Percentiles rank a stretch among this genome's conserved stretches.
Conservation (phyloP, 2,329 filamentous ascomycete genomes). For the Knufia fluminis region DNA sequence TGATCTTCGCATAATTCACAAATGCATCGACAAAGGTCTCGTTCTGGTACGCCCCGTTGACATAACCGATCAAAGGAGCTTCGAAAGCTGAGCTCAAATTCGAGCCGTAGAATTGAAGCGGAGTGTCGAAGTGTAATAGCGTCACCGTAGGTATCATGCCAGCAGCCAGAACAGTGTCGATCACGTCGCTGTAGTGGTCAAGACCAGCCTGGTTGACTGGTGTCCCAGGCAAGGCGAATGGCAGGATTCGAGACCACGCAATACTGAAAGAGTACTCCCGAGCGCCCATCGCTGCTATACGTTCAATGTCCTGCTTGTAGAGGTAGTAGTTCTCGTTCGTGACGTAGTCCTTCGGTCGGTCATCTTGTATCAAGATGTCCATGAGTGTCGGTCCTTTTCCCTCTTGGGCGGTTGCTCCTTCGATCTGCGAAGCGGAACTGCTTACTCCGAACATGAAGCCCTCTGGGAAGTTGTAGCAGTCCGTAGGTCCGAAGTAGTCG, state of each 20-base stretch:
- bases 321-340: conserved; percentile 42
- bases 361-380: conserved; percentile 30
- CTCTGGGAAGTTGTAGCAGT: conserved; percentile 26
- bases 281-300: conserved; percentile 32
- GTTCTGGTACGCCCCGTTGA: conserved; percentile 27
- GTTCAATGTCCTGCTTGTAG: conserved; percentile 40
- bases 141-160: conserved; percentile 39
- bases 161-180: conserved; percentile 34
- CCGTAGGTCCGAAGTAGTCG: conserved; percentile 39
- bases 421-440: conserved; percentile 36
- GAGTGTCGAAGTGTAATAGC: conserved; percentile 24
- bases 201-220: conserved; percentile 40
- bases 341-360: conserved; percentile 38
- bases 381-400: conserved; percentile 30
- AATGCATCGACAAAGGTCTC: conserved; percentile 24
- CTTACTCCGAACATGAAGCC: conserved; percentile 38
- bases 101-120: conserved; percentile 16
- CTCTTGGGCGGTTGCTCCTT: conserved; percentile 35
- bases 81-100: conserved; percentile 12
- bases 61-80: conserved; percentile 16
- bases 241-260: conserved; percentile 41
- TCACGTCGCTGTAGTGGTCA: conserved; percentile 41
- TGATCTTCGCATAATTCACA: conserved; percentile 31
- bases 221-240: conserved; percentile 36
- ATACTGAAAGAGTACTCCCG: conserved; percentile 38